Evolutionary conservation across 495 filamentous ascomycete species (phyloP).

Genomic region (Polyplosphaeria fusca): DNA sequence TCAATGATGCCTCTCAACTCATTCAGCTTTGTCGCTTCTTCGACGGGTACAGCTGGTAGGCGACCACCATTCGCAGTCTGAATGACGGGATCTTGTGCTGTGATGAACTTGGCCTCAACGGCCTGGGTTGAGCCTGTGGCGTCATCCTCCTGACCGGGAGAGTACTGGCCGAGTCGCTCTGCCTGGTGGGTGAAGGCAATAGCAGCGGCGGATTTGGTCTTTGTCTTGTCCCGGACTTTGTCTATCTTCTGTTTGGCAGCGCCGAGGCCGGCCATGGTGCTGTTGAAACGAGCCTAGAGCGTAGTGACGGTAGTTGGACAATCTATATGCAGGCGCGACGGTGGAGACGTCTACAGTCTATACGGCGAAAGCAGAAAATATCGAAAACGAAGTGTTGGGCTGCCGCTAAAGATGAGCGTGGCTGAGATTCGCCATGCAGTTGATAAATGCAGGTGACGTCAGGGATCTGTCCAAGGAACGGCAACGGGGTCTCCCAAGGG

Average conservation of each 20-base stretch:
- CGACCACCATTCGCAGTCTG: constrained; percentile 61
- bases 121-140: constrained; percentile 48
- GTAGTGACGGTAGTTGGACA: not conserved
- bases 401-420: not conserved
- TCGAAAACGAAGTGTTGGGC: not conserved
- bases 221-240: constrained; percentile 17
- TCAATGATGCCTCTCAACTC: constrained; percentile 53
- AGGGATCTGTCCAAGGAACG: constrained; percentile 19
- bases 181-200: constrained; percentile 54
- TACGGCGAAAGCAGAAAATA: not conserved
- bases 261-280: constrained; percentile 20
- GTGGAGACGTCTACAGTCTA: constrained; percentile 4
- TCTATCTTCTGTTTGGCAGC: constrained; percentile 11
- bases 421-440: constrained; percentile 10
- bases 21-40: constrained; percentile 67
- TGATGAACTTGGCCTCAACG: constrained; percentile 64
- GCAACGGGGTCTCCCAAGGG: too few relatives aligned
- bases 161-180: constrained; percentile 50
- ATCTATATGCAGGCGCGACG: too few relatives aligned
- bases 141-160: constrained; percentile 35
- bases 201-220: constrained; percentile 35
- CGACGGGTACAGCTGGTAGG: constrained; percentile 61
- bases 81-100: constrained; percentile 67
- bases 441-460: constrained; percentile 19
- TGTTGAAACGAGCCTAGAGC: constrained; percentile 1